These are phyloP conservation scores for Fusarium coffeatum DNA, from an alignment of 2,329 filamentous ascomycete genomes.

Conservation along the genomic window DNA sequence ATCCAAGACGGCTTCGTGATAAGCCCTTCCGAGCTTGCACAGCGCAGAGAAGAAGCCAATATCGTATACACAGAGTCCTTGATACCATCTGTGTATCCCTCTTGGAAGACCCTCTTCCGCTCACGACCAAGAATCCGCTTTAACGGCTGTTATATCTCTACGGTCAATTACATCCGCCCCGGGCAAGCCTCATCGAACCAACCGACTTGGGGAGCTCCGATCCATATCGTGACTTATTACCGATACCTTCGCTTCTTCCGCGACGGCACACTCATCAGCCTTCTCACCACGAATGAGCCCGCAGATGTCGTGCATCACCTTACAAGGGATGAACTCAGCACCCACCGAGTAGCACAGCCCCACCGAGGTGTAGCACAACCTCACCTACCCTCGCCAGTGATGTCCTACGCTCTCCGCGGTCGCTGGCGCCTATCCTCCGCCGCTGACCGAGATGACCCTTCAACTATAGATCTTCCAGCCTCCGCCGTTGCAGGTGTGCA, in stretches of 20 bases:
- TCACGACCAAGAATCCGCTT: conserved; percentile 87
- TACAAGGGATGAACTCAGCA: conserved; percentile 73
- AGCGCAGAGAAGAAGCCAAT: conserved; percentile 49
- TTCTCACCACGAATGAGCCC: conserved; percentile 85
- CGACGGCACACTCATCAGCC: conserved; percentile 83
- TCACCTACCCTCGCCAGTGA: conserved; percentile 61
- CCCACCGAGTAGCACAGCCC: conserved; percentile 53
- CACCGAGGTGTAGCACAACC: conserved; percentile 53
- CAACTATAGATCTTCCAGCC: conserved; percentile 11
- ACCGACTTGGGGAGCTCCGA: conserved; percentile 81
- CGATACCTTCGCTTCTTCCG: conserved; percentile 96
- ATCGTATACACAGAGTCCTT: conserved; percentile 56
- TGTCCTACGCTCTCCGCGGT: conserved; percentile 75
- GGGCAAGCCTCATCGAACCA: conserved; percentile 79
- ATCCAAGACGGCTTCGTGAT: conserved; percentile 50
- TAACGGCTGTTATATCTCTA: conserved; percentile 96
- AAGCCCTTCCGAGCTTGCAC: conserved; percentile 53
- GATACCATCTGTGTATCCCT: conserved; percentile 58
- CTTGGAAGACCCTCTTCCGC: conserved; percentile 80
- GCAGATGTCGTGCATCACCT: conserved; percentile 88
- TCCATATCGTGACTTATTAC: conserved; percentile 98
- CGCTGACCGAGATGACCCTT: conserved; percentile 48
- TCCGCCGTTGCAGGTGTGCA: not conserved
- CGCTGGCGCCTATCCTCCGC: conserved; percentile 62
- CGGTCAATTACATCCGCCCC: conserved; percentile 91